Conservation (phyloP, 805 yeast species). For the Ogataea haglerorum region DNA sequence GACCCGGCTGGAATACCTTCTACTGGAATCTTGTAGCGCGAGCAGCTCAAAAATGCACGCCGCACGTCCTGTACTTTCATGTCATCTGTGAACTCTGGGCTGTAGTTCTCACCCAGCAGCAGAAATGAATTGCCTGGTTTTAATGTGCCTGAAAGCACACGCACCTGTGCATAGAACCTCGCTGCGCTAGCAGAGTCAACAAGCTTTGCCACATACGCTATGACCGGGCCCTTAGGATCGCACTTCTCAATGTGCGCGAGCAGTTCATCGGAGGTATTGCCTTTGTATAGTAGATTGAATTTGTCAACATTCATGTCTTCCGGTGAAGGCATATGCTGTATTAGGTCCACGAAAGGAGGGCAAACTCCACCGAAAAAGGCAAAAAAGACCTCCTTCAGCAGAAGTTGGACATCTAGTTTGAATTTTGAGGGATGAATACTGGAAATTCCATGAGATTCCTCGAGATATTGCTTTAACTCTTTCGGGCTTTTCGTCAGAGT, state of each 20-base stretch:
- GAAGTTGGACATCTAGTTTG: slow-evolving; percentile 54
- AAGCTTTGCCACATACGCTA: slow-evolving; percentile 58
- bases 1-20: slow-evolving; percentile 58
- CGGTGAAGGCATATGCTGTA: slow-evolving; percentile 40
- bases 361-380: slow-evolving; percentile 50
- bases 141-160: slow-evolving; percentile 62
- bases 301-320: slow-evolving; percentile 29
- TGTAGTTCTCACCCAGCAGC: slow-evolving; percentile 54
- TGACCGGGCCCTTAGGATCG: slow-evolving; percentile 39
- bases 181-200: slow-evolving; percentile 52
- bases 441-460: slow-evolving; percentile 44
- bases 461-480: slow-evolving; percentile 42
- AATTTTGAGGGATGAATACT: slow-evolving; percentile 37
- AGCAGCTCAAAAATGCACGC: slow-evolving; percentile 56
- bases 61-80: slow-evolving; percentile 38
- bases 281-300: slow-evolving; percentile 27
- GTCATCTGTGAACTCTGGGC: slow-evolving; percentile 52
- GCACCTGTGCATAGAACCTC: slow-evolving; percentile 53
- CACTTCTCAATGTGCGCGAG: slow-evolving; percentile 28
- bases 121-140: slow-evolving; percentile 43
- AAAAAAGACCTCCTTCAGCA: slow-evolving; percentile 53
- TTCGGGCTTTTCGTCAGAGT: slow-evolving; percentile 51
- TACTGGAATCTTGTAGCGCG: slow-evolving; percentile 62
- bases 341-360: slow-evolving; percentile 51
- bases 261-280: slow-evolving; percentile 18